phyloP scores from a whole-genome alignment of 257 asterid species.

The Mentha longifolia region DNA sequence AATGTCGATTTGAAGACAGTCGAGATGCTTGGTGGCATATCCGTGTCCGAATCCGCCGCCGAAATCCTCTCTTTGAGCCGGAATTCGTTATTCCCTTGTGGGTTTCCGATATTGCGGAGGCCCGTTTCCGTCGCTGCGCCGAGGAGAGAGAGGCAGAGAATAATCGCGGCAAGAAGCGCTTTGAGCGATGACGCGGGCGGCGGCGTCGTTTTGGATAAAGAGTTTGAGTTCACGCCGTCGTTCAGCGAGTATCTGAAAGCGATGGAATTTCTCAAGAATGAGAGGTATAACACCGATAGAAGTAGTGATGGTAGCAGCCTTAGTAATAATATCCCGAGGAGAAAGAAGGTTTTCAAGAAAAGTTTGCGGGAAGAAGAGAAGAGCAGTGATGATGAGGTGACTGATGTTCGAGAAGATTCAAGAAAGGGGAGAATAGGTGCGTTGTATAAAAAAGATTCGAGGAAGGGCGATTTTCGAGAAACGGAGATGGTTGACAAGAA shows the following conservation, averaged over 20 bases:
- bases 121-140: slow-evolving; percentile 41
- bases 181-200: slow-evolving; percentile 42
- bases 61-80: slow-evolving; percentile 30
- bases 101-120: slow-evolving; percentile 38
- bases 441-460: slow-evolving; percentile 31
- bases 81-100: slow-evolving; percentile 31
- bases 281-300: slow-evolving; percentile 33
- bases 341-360: slow-evolving; percentile 35
- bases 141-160: slow-evolving; percentile 33
- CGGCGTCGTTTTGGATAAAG: slow-evolving; percentile 46
- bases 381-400: slow-evolving; percentile 32
- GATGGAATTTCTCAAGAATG: slow-evolving; percentile 69
- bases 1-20: slow-evolving; percentile 29
- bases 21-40: slow-evolving; percentile 41
- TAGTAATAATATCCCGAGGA: slow-evolving; percentile 18
- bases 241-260: slow-evolving; percentile 87
- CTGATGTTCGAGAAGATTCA: slow-evolving; percentile 30
- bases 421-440: slow-evolving; percentile 37
- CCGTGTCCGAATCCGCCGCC: slow-evolving; percentile 39
- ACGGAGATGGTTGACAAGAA: slow-evolving; percentile 26
- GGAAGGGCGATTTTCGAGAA: slow-evolving; percentile 27
- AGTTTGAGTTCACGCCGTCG: slow-evolving; percentile 68
- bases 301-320: not conserved
- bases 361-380: slow-evolving; percentile 35
- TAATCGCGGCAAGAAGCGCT: slow-evolving; percentile 26